Conservation (phyloP, 768 basidiomycete genomes). For the Termitomyces sp. region DNA sequence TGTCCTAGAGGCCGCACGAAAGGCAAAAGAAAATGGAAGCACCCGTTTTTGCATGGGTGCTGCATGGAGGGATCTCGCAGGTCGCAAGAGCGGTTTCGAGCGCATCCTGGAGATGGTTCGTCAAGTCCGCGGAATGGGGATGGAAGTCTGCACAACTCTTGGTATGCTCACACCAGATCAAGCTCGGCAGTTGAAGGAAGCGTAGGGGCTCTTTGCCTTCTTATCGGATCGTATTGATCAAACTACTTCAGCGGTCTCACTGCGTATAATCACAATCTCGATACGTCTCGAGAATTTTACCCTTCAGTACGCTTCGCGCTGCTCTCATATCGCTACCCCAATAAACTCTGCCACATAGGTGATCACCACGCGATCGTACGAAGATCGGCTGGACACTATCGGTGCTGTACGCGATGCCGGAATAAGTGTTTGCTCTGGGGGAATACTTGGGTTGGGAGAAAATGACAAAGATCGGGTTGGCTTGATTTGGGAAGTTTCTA, state of each 20-base stretch:
- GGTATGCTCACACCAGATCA: constrained; percentile 96
- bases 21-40: constrained; percentile 94
- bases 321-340: neutral
- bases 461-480: constrained; percentile 86
- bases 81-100: constrained; percentile 91
- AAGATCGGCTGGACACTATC: constrained; percentile 89
- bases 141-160: constrained; percentile 99
- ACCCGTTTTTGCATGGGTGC: constrained; percentile 99
- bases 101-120: constrained; percentile 89
- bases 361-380: constrained; percentile 91
- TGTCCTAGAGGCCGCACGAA: constrained; percentile 86
- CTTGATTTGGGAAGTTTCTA: constrained; percentile 89
- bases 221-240: neutral
- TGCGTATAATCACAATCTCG: constrained; percentile 98
- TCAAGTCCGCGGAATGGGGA: constrained; percentile 88
- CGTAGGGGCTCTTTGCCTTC: constrained; percentile 44
- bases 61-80: constrained; percentile 93
- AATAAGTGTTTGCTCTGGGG: constrained; percentile 95
- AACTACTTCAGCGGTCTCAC: constrained; percentile 66
- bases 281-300: constrained; percentile 96
- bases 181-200: constrained; percentile 86
- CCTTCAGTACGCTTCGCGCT: constrained; percentile 54
- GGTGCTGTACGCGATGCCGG: constrained; percentile 89
- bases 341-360: constrained; percentile 45
- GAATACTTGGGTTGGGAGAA: constrained; percentile 93